Evolutionary conservation across 2,329 filamentous ascomycete species (phyloP).

Genomic region (Myriosclerotinia curreyana): DNA sequence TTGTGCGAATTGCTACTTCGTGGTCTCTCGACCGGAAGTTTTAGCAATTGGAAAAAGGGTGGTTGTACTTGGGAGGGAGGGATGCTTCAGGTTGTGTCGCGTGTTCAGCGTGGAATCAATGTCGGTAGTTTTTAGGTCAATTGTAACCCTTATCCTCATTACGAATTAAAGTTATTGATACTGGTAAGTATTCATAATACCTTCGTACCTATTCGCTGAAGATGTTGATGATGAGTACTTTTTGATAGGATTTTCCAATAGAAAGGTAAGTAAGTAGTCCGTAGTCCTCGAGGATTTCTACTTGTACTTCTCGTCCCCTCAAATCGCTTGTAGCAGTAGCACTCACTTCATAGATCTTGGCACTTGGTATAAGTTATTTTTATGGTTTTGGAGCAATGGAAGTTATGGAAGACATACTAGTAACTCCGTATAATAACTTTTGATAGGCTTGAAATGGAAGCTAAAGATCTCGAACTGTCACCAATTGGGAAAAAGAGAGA

Average conservation of each 20-base stretch:
- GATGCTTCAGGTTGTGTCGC: not conserved
- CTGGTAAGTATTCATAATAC: not conserved
- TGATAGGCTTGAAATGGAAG: not conserved
- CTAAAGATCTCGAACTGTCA: not conserved
- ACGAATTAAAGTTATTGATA: slow-evolving; percentile 5
- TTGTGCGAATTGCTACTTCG: slow-evolving; percentile 36
- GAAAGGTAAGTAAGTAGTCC: too few relatives aligned
- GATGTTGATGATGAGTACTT: not conserved
- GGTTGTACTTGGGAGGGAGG: slow-evolving; percentile 4
- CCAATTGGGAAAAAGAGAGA: not conserved
- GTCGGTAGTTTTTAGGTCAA: slow-evolving; percentile 4
- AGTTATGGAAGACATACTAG: not conserved
- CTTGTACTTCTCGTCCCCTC: too few relatives aligned
- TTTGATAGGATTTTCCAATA: not conserved
- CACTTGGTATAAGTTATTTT: not conserved
- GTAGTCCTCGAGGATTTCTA: too few relatives aligned
- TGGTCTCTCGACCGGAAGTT: slow-evolving; percentile 20
- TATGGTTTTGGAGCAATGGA: not conserved
- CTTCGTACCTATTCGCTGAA: not conserved
- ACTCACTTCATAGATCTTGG: not conserved
- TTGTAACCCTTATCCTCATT: slow-evolving; percentile 13
- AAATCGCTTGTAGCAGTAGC: not conserved
- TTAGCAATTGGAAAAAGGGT: not conserved
- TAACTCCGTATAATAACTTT: not conserved
- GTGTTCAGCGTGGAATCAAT: slow-evolving; percentile 12